Percentiles rank a stretch among this genome's conserved stretches.
phyloP scores from a whole-genome alignment of 441 rosid genomes.

The Syzygium malaccense region DNA sequence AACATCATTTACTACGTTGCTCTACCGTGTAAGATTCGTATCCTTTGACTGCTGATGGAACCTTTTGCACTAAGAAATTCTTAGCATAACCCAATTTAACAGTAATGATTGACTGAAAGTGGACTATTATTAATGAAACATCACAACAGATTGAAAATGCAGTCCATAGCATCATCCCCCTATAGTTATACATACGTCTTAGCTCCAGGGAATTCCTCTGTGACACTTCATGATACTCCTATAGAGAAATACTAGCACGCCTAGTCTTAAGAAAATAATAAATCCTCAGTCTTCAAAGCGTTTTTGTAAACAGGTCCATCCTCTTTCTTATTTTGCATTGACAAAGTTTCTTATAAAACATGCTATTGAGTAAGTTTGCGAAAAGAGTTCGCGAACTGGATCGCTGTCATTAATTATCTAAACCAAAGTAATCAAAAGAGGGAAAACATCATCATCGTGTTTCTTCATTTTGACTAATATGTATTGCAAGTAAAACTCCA shows the following conservation, averaged over 20 bases:
- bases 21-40: accelerated
- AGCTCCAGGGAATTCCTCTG: not conserved
- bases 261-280: not conserved
- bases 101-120: not conserved
- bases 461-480: not conserved
- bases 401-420: not conserved
- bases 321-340: not conserved
- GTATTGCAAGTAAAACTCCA: not conserved
- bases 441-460: not conserved
- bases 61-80: not conserved
- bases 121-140: not conserved
- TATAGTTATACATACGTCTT: not conserved
- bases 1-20: not conserved
- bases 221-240: not conserved
- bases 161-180: not conserved
- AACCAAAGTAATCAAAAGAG: not conserved
- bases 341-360: not conserved
- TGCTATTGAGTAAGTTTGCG: not conserved
- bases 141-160: not conserved
- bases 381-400: not conserved
- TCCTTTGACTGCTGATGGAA: not conserved
- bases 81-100: not conserved
- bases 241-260: not conserved
- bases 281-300: not conserved
- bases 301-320: not conserved